Evolutionary conservation across 208 protist species (phyloP).

Genomic region (Crithidia sp.): DNA sequence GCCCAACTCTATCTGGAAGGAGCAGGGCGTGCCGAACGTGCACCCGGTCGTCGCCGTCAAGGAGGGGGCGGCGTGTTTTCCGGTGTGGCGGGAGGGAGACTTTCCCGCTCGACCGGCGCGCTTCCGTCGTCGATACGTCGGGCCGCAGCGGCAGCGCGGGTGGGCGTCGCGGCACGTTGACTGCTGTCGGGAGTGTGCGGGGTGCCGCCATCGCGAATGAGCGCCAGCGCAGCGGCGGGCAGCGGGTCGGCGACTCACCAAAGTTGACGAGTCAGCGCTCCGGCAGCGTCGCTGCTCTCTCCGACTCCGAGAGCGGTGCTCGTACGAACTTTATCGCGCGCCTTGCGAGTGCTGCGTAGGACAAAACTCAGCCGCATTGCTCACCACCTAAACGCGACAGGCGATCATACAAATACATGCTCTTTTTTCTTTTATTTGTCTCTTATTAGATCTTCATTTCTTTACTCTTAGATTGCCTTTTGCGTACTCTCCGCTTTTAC

Average conservation of each 20-base stretch:
- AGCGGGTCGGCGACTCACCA: conserved; percentile 20
- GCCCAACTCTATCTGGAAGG: conserved; percentile 77
- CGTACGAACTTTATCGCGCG: conserved; percentile 12
- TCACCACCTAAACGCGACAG: no score
- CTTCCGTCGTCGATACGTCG: conserved; percentile 13
- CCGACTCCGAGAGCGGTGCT: conserved; percentile 20
- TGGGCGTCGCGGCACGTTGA: conserved; percentile 21
- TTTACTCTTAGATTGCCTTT: not conserved
- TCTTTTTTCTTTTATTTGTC: conserved; percentile 23
- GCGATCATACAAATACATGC: not conserved
- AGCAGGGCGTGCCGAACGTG: conserved; percentile 64
- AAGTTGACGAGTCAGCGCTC: conserved; percentile 10
- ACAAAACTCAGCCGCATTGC: not conserved
- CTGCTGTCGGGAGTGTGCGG: conserved; percentile 7
- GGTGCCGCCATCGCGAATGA: conserved; percentile 21
- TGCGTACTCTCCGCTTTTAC: no score
- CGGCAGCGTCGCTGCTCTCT: conserved; percentile 9
- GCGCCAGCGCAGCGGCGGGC: conserved; percentile 18
- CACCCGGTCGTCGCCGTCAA: conserved; percentile 57
- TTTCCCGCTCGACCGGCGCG: conserved; percentile 50
- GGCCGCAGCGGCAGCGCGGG: conserved; percentile 13
- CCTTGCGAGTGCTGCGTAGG: conserved; percentile 3
- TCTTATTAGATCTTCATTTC: not conserved
- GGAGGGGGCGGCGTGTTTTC: conserved; percentile 44
- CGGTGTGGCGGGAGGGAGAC: conserved; percentile 74